Conservation (phyloP, 257 asterid genomes). For the Solanum virginianum region DNA sequence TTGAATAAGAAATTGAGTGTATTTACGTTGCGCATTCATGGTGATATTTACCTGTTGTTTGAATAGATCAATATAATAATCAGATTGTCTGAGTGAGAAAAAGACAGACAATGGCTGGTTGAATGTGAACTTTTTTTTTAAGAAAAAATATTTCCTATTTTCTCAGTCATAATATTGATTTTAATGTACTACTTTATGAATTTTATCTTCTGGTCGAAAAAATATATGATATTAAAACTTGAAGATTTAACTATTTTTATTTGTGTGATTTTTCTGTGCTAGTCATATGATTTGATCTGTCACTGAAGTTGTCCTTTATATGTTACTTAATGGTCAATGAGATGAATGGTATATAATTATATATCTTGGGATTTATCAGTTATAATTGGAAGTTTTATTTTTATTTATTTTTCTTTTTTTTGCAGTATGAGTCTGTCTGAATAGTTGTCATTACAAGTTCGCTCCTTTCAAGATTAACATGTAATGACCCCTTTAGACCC, state of each 20-base stretch:
- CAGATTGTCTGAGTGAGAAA: not conserved
- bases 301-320: not conserved
- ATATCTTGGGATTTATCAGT: not conserved
- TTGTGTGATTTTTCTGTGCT: not conserved
- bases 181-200: not conserved
- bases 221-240: not conserved
- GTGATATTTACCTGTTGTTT: not conserved
- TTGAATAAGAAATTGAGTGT: not conserved
- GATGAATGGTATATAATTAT: not conserved
- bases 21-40: not conserved
- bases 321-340: not conserved
- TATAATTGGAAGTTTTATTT: not conserved
- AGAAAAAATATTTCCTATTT: not conserved
- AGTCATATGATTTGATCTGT: not conserved
- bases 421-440: not conserved
- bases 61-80: not conserved
- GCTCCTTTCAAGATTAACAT: not conserved
- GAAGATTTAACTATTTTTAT: not conserved
- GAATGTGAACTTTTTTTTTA: not conserved
- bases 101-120: not conserved
- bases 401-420: not conserved
- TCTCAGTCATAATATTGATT: not conserved
- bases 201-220: not conserved
- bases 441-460: not conserved
- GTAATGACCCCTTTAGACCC: not conserved